Evolutionary conservation across 441 rosid species (phyloP).

Genomic region (Jatropha multifida): DNA sequence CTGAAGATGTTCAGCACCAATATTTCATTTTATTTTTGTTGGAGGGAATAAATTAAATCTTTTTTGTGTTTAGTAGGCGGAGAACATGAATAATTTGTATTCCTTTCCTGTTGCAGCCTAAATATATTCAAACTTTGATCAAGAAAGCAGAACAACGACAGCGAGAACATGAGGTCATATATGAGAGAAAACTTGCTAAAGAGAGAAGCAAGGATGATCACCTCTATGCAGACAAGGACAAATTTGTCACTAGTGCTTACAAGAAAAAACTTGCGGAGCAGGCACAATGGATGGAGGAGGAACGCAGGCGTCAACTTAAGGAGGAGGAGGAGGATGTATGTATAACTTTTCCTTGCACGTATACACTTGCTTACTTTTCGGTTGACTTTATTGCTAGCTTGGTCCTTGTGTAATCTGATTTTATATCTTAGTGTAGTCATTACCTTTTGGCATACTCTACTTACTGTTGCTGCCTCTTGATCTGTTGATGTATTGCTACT

Average conservation of each 20-base stretch:
- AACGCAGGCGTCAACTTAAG: constrained; percentile 60
- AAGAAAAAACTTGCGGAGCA: constrained; percentile 87
- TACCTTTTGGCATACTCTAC: not conserved
- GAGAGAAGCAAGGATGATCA: constrained; percentile 87
- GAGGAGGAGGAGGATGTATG: constrained; percentile 96
- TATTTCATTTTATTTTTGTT: no score
- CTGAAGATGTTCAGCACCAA: no score
- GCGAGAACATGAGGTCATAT: constrained; percentile 71
- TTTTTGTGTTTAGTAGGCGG: no score
- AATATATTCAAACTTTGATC: constrained; percentile 61
- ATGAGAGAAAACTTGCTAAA: constrained; percentile 78
- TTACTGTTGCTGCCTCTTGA: not conserved
- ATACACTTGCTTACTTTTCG: constrained; percentile 2
- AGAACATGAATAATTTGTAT: not conserved
- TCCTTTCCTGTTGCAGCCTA: constrained; percentile 52
- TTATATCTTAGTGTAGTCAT: not conserved
- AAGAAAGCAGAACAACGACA: constrained; percentile 68
- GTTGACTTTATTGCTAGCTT: not conserved
- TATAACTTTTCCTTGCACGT: constrained; percentile 21
- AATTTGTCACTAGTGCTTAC: constrained; percentile 71
- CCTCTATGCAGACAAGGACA: constrained; percentile 85
- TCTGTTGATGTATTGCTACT: not conserved
- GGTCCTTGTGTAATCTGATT: not conserved
- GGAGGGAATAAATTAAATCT: no score
- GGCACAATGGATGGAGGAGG: constrained; percentile 78